These are phyloP conservation scores for Tuber melanosporum DNA, from an alignment of 495 filamentous ascomycete species.

Conservation along the genomic window DNA sequence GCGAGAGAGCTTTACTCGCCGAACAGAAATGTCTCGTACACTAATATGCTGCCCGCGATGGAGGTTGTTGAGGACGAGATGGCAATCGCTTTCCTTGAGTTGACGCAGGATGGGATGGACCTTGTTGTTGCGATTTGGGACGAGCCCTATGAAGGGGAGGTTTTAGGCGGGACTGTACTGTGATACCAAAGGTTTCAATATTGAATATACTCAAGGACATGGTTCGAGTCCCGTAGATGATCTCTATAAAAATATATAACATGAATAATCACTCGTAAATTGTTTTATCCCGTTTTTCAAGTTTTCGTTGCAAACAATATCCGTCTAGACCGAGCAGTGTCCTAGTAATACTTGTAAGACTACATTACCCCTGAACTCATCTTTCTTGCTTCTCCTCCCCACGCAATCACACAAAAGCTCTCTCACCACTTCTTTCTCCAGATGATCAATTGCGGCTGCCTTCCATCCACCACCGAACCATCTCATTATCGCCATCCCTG, in stretches of 20 bases:
- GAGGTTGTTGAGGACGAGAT: conserved; percentile 27
- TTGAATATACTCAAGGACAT: neutral
- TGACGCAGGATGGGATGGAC: conserved; percentile 18
- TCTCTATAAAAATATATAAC: neutral
- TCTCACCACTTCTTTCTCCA: neutral
- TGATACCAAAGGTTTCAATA: neutral
- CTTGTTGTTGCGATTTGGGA: conserved; percentile 32
- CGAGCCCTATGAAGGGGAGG: conserved; percentile 13
- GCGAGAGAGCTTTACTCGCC: conserved; percentile 25
- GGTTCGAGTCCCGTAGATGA: neutral
- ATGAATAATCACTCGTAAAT: neutral
- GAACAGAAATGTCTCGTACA: conserved; percentile 27
- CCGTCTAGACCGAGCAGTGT: neutral
- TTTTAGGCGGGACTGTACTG: neutral
- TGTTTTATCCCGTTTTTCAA: neutral
- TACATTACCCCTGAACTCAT: neutral
- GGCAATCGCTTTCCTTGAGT: conserved; percentile 25
- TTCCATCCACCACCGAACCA: no score
- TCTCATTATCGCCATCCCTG: no score
- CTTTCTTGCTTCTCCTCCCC: neutral
- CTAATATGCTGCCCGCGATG: conserved; percentile 18
- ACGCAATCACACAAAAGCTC: neutral
- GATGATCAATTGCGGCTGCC: no score
- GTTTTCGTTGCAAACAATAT: neutral
- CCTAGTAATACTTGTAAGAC: neutral